Base-by-base conservation (phyloP, 169 alveolate genomes). In the Plasmodium falciparum region DNA sequence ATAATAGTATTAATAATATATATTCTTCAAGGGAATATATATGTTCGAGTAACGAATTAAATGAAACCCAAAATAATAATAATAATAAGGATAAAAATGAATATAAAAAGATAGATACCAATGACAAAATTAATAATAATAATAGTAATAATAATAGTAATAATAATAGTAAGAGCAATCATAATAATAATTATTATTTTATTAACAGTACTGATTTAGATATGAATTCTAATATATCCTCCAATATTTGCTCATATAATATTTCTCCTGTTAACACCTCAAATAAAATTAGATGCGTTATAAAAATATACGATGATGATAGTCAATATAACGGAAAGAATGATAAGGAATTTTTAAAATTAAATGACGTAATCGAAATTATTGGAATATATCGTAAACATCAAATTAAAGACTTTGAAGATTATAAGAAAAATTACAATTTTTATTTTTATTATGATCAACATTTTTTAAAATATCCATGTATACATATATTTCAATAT, bases 271-370 rank as follows among this genome's bases (percentile, higher is more conserved):
- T 39, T 4, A 39, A 39, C 11, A 39, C 11, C 11, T 39, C 47
- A 33, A 54, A 39, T 15, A 74, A 83, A 69, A 33, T 69, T 24
- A 69, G 83, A 26, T 83, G 91, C 15, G 70, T 83, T 43, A 22
- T 83, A 56, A 83, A 83, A 83, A 83, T 83, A 69, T 83, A 83
- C 43, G 91, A 83, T 72, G 85, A 69, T 43, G 59, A 83, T 56
- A 83, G 91, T 49, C 91, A 83, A 58, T 83, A 83, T 49, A 83
- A 83, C 65, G 91, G 91, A 5, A 67, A 54, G 43, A 83, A 83
- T 61, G 83, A 26, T 12, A 43, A 83, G 2, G 69, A 67, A 29
- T 83, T 83, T 49, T 47, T 83, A 83, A 83, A 83, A 56, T 62
- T 83, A 63, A 83, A 83, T 69, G 91, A 83, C 29, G 43, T 83